Percentiles rank a stretch among this genome's conserved stretches.
phyloP scores from a whole-genome alignment of 257 asterid species.

The Penstemon barbatus region DNA sequence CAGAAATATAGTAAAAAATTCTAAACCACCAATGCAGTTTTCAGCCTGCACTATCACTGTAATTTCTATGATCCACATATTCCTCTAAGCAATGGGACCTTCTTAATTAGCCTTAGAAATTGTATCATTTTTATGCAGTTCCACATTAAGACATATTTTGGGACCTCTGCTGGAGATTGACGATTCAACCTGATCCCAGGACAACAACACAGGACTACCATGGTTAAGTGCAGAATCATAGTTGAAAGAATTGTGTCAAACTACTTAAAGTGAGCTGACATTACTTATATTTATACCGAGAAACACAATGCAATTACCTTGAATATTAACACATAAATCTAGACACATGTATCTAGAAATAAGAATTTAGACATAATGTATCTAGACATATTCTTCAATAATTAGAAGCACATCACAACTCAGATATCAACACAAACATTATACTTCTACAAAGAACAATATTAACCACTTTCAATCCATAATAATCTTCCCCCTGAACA shows the following conservation, averaged over 20 bases:
- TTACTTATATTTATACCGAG: no score
- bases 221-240: no score
- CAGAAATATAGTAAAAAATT: constrained; percentile 4
- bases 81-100: constrained; percentile 14
- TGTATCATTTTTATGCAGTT: constrained; percentile 12
- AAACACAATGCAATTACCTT: no score
- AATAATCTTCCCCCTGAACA: constrained; percentile 3
- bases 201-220: neutral
- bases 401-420: constrained; percentile 12
- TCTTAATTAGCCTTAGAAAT: constrained; percentile 16
- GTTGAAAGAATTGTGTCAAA: no score
- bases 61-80: constrained; percentile 7
- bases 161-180: constrained; percentile 1
- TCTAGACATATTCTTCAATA: neutral
- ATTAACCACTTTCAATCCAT: constrained; percentile 14
- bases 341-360: no score
- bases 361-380: no score
- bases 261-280: neutral
- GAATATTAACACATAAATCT: no score
- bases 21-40: neutral
- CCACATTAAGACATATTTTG: constrained; percentile 4
- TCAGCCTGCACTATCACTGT: neutral
- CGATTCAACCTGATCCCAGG: constrained; percentile 18
- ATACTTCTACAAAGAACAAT: constrained; percentile 22
- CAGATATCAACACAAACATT: constrained; percentile 3